Evolutionary conservation across 2,329 filamentous ascomycete genomes (phyloP).

Genomic region (Neopestalotiopsis rosae): DNA sequence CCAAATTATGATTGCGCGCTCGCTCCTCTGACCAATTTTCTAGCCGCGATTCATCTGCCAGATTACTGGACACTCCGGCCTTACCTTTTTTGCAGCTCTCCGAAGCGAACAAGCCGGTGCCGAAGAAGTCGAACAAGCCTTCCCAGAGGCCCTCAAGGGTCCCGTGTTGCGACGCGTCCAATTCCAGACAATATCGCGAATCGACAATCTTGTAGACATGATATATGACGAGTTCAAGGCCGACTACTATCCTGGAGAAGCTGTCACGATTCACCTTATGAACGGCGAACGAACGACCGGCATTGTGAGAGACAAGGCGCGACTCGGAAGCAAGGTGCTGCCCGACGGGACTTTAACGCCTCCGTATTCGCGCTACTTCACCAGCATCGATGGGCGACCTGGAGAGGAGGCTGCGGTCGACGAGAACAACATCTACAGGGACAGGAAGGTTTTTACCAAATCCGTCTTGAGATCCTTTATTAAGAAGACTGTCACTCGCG

Average conservation of each 20-base stretch:
- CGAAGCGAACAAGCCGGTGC: slow-evolving; percentile 87
- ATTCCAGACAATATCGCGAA: slow-evolving; percentile 85
- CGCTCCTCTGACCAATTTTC: slow-evolving; percentile 16
- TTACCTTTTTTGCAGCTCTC: slow-evolving; percentile 91
- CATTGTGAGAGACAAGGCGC: slow-evolving; percentile 83
- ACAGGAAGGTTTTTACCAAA: slow-evolving; percentile 93
- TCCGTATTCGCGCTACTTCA: slow-evolving; percentile 80
- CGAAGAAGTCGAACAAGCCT: slow-evolving; percentile 86
- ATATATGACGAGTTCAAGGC: slow-evolving; percentile 81
- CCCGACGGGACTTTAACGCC: slow-evolving; percentile 73
- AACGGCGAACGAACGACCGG: slow-evolving; percentile 75
- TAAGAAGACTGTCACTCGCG: slow-evolving; percentile 89
- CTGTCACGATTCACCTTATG: slow-evolving; percentile 74
- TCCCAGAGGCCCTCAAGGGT: slow-evolving; percentile 88
- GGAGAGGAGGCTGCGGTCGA: slow-evolving; percentile 80
- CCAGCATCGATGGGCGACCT: slow-evolving; percentile 71
- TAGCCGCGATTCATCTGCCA: slow-evolving; percentile 92
- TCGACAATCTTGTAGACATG: slow-evolving; percentile 78
- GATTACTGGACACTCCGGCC: slow-evolving; percentile 89
- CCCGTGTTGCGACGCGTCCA: slow-evolving; percentile 91
- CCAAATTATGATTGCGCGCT: not conserved
- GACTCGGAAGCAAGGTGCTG: slow-evolving; percentile 67
- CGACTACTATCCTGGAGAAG: slow-evolving; percentile 90
- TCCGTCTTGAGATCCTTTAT: slow-evolving; percentile 92
- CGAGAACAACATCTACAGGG: slow-evolving; percentile 81